These are phyloP conservation scores for Puccinellia tenuiflora DNA, from an alignment of 176 grass and related monocot species.

Conservation along the genomic window DNA sequence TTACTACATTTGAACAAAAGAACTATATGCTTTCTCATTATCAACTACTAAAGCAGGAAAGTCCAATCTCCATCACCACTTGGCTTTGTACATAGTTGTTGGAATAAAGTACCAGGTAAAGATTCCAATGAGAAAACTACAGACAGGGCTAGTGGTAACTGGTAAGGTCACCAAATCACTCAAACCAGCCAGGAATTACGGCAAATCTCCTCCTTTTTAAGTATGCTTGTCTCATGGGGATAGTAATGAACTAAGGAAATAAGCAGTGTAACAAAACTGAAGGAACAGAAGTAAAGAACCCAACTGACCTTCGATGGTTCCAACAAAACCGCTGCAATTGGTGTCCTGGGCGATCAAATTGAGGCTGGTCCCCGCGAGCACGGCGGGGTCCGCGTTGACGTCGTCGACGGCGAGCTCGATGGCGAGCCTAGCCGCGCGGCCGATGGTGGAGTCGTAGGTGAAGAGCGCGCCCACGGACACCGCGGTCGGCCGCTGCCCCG, in stretches of 20 bases:
- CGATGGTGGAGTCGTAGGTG: conserved; percentile 73
- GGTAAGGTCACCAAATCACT: background rate
- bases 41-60: background rate
- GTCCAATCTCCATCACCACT: background rate
- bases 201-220: too few species aligned
- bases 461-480: conserved; percentile 62
- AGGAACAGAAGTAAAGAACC: background rate
- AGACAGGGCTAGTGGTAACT: background rate
- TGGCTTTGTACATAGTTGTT: background rate
- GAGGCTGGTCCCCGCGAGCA: conserved; percentile 56
- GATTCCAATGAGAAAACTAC: background rate
- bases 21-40: background rate
- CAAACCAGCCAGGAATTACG: background rate
- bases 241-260: background rate
- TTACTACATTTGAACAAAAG: background rate
- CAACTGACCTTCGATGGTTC: conserved; percentile 53
- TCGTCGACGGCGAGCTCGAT: conserved; percentile 71
- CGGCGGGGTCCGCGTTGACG: conserved; percentile 54
- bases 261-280: background rate
- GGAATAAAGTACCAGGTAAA: background rate
- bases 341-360: conserved; percentile 62
- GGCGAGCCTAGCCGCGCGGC: conserved; percentile 55
- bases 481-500: conserved; percentile 24
- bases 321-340: conserved; percentile 82
- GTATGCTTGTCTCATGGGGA: background rate